A percentile compares a stretch with the other conserved stretches of the same genome.
phyloP scores from a whole-genome alignment of 2,329 filamentous ascomycete genomes.

The Colletotrichum paranaense region DNA sequence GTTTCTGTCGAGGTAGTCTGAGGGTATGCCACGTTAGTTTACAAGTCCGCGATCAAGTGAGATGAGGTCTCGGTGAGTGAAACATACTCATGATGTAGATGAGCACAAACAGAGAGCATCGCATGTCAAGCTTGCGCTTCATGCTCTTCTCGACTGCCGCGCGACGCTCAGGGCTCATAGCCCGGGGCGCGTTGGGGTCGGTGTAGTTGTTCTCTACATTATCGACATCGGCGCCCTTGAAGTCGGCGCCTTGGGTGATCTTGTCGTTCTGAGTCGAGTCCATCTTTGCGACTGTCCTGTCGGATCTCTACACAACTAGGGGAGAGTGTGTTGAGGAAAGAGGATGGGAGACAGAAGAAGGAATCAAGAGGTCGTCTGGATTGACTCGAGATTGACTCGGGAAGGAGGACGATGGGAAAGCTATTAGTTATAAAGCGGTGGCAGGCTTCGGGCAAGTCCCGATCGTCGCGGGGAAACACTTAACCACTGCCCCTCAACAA shows the following conservation, averaged over 20 bases:
- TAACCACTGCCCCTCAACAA: slow-evolving; percentile 24
- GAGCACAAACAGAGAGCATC: slow-evolving; percentile 75
- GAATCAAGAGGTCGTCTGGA: slow-evolving; percentile 20
- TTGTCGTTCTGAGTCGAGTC: slow-evolving; percentile 26
- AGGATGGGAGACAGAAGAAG: background rate
- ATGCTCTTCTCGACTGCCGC: slow-evolving; percentile 70
- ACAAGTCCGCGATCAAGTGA: too few species aligned
- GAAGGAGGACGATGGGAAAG: background rate
- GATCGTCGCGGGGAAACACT: slow-evolving; percentile 10
- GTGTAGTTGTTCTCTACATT: slow-evolving; percentile 15
- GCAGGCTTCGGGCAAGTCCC: slow-evolving; percentile 31
- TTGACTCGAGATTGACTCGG: background rate
- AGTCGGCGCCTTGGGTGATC: slow-evolving; percentile 16
- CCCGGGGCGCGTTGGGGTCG: slow-evolving; percentile 25
- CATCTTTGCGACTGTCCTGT: slow-evolving; percentile 23
- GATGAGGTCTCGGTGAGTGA: background rate
- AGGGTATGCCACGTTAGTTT: slow-evolving; percentile 73
- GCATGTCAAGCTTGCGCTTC: slow-evolving; percentile 76
- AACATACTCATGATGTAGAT: slow-evolving; percentile 71
- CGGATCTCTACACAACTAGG: slow-evolving; percentile 18
- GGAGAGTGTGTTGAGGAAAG: background rate
- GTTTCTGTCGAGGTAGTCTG: slow-evolving; percentile 74
- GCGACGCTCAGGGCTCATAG: slow-evolving; percentile 59
- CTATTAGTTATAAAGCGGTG: slow-evolving; percentile 17
- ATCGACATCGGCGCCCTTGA: slow-evolving; percentile 16